phyloP scores from a whole-genome alignment of 495 filamentous ascomycete species.

The Cercophora samala region DNA sequence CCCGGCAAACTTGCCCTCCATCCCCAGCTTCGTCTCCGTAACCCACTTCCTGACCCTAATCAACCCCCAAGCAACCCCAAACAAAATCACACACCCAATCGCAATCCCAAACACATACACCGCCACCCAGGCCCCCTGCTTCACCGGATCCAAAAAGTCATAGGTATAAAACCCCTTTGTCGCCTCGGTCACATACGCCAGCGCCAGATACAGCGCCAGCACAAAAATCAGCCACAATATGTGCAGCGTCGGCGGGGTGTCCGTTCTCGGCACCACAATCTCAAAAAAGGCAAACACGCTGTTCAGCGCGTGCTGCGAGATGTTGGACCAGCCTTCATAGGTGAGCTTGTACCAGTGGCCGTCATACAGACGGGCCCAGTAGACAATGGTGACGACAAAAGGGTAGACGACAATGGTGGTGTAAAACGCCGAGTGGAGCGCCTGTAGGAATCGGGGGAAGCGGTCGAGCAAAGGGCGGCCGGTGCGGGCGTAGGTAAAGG shows the following conservation, averaged over 20 bases:
- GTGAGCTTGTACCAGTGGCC: constrained; percentile 49
- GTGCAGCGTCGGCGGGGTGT: constrained; percentile 56
- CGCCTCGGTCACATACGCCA: constrained; percentile 70
- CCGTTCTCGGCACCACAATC: constrained; percentile 61
- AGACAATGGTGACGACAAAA: constrained; percentile 64
- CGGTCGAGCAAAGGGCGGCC: constrained; percentile 55
- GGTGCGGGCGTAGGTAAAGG: constrained; percentile 57
- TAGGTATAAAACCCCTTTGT: constrained; percentile 74
- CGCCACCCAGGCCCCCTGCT: constrained; percentile 44
- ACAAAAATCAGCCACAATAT: constrained; percentile 57
- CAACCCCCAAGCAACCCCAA: constrained; percentile 50
- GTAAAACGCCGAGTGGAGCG: constrained; percentile 63
- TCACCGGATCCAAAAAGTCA: constrained; percentile 61
- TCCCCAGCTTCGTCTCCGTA: constrained; percentile 51
- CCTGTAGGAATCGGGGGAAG: constrained; percentile 61
- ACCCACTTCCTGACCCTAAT: constrained; percentile 47
- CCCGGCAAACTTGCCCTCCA: constrained; percentile 42
- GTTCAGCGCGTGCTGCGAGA: constrained; percentile 74
- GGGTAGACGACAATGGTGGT: constrained; percentile 65
- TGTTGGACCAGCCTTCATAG: constrained; percentile 64
- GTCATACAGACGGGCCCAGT: constrained; percentile 56
- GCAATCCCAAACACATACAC: constrained; percentile 63
- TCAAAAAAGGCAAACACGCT: constrained; percentile 68
- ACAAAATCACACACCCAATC: constrained; percentile 60
- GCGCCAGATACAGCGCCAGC: constrained; percentile 64